phyloP scores from a whole-genome alignment of 2,329 filamentous ascomycete genomes.

The Nectriaceae sp. region DNA sequence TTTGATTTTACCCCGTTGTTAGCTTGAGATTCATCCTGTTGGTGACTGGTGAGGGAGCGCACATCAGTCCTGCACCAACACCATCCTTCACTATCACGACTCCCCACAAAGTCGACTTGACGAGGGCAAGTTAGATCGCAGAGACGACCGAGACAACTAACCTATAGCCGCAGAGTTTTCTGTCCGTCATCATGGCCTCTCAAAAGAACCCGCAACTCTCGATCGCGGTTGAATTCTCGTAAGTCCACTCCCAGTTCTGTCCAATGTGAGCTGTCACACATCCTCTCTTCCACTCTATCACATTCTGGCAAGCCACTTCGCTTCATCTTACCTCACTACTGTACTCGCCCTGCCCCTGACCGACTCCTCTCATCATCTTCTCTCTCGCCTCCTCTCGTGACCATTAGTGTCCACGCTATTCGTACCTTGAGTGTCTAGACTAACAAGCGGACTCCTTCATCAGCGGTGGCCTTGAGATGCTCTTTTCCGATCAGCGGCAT shows the following conservation, averaged over 20 bases:
- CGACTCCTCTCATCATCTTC: constrained; percentile 9
- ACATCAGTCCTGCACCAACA: no score
- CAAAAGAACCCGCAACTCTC: constrained; percentile 42
- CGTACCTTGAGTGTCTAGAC: background rate
- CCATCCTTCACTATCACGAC: constrained; percentile 8
- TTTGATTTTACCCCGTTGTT: no score
- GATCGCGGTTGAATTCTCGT: constrained; percentile 73
- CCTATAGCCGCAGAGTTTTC: no score
- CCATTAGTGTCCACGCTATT: background rate
- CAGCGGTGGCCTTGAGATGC: constrained; percentile 90
- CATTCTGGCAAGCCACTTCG: constrained; percentile 10
- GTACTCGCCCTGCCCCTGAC: constrained; percentile 18
- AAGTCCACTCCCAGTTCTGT: constrained; percentile 28
- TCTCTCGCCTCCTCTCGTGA: background rate
- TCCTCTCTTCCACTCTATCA: constrained; percentile 1
- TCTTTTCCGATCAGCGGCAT: constrained; percentile 82
- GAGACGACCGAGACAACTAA: no score
- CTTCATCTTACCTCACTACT: constrained; percentile 2
- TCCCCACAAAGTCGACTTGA: background rate
- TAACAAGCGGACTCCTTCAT: constrained; percentile 3
- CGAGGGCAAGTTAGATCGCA: background rate
- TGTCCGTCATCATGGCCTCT: constrained; percentile 12
- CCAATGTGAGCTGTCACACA: constrained; percentile 30
- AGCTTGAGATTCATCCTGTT: no score
- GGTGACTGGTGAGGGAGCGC: no score